Evolutionary conservation across 192 early-diverging fungal genomes (phyloP), one percentile per base, ranked within the genome.

Genomic region (Paraglomus occultum): DNA sequence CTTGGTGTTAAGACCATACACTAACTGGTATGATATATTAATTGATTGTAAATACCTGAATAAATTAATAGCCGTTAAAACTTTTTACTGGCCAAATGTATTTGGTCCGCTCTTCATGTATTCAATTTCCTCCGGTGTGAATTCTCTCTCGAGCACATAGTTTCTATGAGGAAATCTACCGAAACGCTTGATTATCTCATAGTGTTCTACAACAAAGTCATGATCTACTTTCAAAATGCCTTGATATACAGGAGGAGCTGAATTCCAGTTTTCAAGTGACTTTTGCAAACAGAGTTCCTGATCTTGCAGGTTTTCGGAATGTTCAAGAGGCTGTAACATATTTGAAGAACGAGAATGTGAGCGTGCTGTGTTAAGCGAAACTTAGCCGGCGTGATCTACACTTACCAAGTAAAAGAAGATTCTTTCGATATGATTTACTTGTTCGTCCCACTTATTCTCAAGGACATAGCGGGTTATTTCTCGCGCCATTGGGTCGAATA

Each of bases 131-230:
- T 87, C 85, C 5, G 78, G 77, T 0, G 83, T 87, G 7, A 84
- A 74, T 44, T 64, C 67, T 4, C 88, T 71, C 31, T 76, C 82
- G 8, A 89, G 77, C 12, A 80, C 69, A 31, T 69, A 40, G 72
- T 89, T 89, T 31, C 88, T 80, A 31, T 80, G 80, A 15, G 88
- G 88, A 63, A 83, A 89, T 10, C 88, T 73, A 7, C 88, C 86
- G 79, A 86, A 89, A 54, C 78, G 75, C 18, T 79, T 49, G 71
- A 89, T 86, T 11, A 84, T 79, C 1, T 73, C 76, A 47, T 74
- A 68, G 55, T 85, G 84, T 47, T 76, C 59, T 23, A 76, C 57
- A 1, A 83, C 86, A 67, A 64, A 85, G 51, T 76, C 47, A 17
- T 68, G 1, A 67, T 48, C 69, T 73, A 67, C 50, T 71, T 74